Percentiles rank a stretch among this genome's conserved stretches.
Conservation (phyloP, 2,329 filamentous ascomycete genomes). For the Dissoconium aciculare region DNA sequence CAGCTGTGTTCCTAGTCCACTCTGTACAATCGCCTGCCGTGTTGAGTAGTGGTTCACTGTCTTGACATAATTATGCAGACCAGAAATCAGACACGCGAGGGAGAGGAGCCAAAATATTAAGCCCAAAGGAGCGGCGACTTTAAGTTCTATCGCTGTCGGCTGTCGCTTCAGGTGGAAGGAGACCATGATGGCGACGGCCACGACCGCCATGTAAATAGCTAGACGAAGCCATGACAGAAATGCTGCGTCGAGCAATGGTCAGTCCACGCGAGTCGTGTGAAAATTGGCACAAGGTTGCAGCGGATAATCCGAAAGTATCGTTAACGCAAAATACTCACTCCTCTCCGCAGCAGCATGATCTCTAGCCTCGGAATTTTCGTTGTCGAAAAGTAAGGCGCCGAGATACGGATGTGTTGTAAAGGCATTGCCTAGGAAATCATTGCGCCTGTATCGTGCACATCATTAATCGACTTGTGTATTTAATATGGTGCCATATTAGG, state of each 20-base stretch:
- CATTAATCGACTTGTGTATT: neutral
- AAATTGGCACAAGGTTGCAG: too few relatives aligned
- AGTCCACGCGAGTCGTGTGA: neutral
- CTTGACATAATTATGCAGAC: conserved; percentile 76
- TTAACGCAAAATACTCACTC: conserved; percentile 30
- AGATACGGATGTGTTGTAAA: conserved; percentile 50
- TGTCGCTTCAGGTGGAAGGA: conserved; percentile 77
- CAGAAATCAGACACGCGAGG: conserved; percentile 58
- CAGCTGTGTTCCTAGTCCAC: conserved; percentile 80
- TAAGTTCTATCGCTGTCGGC: conserved; percentile 55
- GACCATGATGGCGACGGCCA: conserved; percentile 76
- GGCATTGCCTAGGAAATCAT: conserved; percentile 28
- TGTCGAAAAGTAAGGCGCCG: conserved; percentile 57
- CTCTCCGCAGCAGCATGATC: conserved; percentile 70
- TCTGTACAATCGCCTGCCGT: conserved; percentile 72
- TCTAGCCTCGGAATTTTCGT: conserved; percentile 56
- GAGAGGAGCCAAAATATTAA: conserved; percentile 76
- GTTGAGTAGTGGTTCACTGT: conserved; percentile 67
- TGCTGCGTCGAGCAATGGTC: conserved; percentile 16
- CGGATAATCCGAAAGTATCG: too few relatives aligned
- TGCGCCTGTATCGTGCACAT: conserved; percentile 21
- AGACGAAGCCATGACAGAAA: conserved; percentile 88
- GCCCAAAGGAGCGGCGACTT: conserved; percentile 69
- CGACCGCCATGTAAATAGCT: conserved; percentile 78
- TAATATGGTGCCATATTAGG: neutral